A percentile compares a stretch with the other conserved stretches of the same genome.
Evolutionary conservation across 495 filamentous ascomycete species (phyloP).

Genomic region (Hypoxylon trugodes): DNA sequence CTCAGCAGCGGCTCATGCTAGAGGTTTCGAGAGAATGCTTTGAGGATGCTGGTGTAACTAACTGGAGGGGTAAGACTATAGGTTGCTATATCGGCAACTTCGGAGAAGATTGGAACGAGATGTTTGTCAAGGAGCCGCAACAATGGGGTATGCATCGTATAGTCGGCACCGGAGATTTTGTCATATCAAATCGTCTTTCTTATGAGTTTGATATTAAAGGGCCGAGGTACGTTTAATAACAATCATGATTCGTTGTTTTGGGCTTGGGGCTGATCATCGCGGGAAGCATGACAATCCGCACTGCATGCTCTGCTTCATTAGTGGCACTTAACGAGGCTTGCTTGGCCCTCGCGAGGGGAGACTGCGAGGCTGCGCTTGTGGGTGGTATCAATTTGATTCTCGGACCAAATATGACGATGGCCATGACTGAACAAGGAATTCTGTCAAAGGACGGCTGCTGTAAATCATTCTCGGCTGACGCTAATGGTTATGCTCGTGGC

Average conservation of each 20-base stretch:
- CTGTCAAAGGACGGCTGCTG: constrained; percentile 46
- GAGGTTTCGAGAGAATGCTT: constrained; percentile 59
- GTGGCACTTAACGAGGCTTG: constrained; percentile 61
- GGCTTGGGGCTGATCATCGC: too few species aligned
- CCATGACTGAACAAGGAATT: constrained; percentile 45
- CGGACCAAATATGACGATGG: constrained; percentile 42
- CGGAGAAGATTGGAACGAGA: constrained; percentile 47
- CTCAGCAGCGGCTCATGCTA: constrained; percentile 60
- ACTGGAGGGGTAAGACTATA: constrained; percentile 53
- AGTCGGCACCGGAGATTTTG: constrained; percentile 45
- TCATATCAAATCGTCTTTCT: constrained; percentile 64
- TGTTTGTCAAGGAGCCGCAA: constrained; percentile 33
- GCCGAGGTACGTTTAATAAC: constrained; percentile 31
- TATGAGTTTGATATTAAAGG: constrained; percentile 48
- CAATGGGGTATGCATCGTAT: constrained; percentile 29
- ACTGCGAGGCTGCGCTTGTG: constrained; percentile 54
- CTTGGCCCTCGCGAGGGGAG: constrained; percentile 48
- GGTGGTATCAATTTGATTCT: constrained; percentile 54
- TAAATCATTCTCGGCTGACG: constrained; percentile 51
- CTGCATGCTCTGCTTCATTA: constrained; percentile 63
- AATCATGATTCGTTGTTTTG: constrained; percentile 24
- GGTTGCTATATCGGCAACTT: constrained; percentile 60
- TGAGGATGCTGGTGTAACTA: constrained; percentile 56
- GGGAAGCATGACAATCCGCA: constrained; percentile 54
- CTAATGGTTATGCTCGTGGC: constrained; percentile 50